Conservation (phyloP, 768 basidiomycete genomes). For the Lentinula aciculospora region DNA sequence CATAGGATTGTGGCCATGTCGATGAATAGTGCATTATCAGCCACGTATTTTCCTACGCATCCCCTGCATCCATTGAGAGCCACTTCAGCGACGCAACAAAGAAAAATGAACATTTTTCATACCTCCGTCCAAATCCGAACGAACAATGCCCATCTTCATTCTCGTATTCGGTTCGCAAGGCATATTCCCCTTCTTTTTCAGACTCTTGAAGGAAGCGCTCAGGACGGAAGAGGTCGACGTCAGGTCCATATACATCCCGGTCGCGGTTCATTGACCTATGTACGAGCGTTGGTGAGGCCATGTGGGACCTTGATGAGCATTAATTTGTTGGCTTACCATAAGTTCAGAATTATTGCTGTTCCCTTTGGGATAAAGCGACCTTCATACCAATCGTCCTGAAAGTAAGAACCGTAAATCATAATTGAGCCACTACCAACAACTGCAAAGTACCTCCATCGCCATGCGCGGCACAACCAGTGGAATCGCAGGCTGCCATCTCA, state of each 20-base stretch:
- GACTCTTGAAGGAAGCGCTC: neutral
- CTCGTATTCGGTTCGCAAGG: neutral
- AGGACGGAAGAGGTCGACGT: neutral
- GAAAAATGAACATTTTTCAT: neutral
- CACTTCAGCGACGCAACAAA: neutral
- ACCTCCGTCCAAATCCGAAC: neutral
- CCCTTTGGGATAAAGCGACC: constrained; percentile 41
- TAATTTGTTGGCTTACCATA: neutral
- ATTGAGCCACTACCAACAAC: constrained; percentile 16
- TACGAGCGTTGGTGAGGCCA: neutral
- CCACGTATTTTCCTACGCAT: constrained; percentile 1
- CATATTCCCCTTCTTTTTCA: neutral
- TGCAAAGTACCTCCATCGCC: neutral
- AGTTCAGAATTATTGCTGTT: neutral
- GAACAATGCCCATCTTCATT: neutral
- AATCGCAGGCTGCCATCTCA: constrained; percentile 23
- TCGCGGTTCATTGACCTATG: constrained; percentile 1
- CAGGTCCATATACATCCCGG: neutral
- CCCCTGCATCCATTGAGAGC: neutral
- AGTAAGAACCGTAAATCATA: constrained; percentile 16
- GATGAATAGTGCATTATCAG: constrained; percentile 1
- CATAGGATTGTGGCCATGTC: neutral
- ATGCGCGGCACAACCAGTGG: constrained; percentile 21
- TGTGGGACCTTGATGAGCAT: neutral
- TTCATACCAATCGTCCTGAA: constrained; percentile 39